These are phyloP conservation scores for Solanum hybrid DNA, from an alignment of 305 asterid species.

Conservation along the genomic window DNA sequence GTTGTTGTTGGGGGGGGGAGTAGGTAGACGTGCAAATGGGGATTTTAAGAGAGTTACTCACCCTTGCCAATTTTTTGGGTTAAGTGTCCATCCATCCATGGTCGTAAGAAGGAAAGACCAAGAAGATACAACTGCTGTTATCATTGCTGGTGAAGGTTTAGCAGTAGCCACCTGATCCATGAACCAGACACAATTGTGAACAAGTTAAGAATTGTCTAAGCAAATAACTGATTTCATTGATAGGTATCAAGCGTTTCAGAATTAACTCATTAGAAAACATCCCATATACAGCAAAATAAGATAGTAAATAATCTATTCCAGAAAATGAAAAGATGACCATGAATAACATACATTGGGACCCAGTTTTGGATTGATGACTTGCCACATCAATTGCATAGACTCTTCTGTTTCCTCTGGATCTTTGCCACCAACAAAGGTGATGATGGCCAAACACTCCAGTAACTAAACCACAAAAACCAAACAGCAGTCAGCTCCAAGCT, in stretches of 20 bases:
- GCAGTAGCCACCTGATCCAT: conserved; percentile 53
- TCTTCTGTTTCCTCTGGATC: conserved; percentile 73
- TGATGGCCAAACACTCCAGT: conserved; percentile 76
- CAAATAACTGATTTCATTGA: neutral
- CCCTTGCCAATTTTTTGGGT: conserved; percentile 84
- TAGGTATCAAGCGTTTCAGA: neutral
- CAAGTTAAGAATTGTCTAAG: neutral
- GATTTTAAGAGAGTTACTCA: conserved; percentile 23
- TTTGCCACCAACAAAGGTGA: conserved; percentile 86
- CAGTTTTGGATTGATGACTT: conserved; percentile 79
- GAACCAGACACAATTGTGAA: conserved; percentile 1
- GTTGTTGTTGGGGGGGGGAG: neutral
- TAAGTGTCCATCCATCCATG: conserved; percentile 45
- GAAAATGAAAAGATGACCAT: neutral
- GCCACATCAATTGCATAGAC: conserved; percentile 90
- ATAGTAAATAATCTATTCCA: neutral
- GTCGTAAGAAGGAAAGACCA: conserved; percentile 91
- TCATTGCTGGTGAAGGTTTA: conserved; percentile 53
- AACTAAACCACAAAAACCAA: conserved; percentile 34
- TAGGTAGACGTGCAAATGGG: neutral
- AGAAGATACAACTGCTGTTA: conserved; percentile 64
- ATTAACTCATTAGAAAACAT: neutral
- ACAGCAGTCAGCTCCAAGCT: neutral
- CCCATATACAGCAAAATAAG: neutral
- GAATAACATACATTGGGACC: conserved; percentile 72